Base-by-base conservation (phyloP, 2,329 filamentous ascomycete species). In the Didymella pomorum region DNA sequence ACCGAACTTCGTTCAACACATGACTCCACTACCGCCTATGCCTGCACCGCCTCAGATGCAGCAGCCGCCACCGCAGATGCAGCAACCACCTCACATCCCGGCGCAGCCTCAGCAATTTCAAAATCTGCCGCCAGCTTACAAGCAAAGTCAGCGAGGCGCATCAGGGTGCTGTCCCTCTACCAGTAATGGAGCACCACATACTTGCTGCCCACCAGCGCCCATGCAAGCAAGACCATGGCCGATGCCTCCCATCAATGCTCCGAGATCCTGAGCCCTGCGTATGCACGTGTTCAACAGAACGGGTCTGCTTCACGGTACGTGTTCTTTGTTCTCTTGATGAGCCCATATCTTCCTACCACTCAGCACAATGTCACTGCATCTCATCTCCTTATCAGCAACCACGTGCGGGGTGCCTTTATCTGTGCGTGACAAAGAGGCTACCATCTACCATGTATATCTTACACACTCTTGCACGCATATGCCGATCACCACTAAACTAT, bases 21-120 rank as follows among this genome's bases (percentile, higher is more conserved):
- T 49, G 26, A 43, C 53, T 9, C 70, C 71, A 2, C 66, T 73
- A n/a, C 71, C 71, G 10, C 65, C 70, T 9, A 52, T 69, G 20
- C 69, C 70, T 39, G 46, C 35, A 33, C 35, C 33, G 12, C 44
- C 18, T 12, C 45, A 16, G 7, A 9, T 20, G 4, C 20, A 18
- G 29, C 29, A 18, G 11, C 48, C 35, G 8, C 23, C 35, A n/a
- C 23, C 35, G 3, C 45, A 42, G 8, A 3, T 39, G 20, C 45
- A 23, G 12, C 20, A 25, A 28, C 21, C 5, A 2, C 28, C 35
- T n/a, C 35, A 21, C 0, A 6, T n/a, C 6, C 10, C 25, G 7
- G 16, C 18, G 3, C 45, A 42, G 4, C 44, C 21, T 9, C 41
- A 50, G 18, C 47, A 45, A 6, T 21, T 2, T 12, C 53, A 51